phyloP scores from a whole-genome alignment of 1,284 basidiomycete species.

The Termitomyces sp. region DNA sequence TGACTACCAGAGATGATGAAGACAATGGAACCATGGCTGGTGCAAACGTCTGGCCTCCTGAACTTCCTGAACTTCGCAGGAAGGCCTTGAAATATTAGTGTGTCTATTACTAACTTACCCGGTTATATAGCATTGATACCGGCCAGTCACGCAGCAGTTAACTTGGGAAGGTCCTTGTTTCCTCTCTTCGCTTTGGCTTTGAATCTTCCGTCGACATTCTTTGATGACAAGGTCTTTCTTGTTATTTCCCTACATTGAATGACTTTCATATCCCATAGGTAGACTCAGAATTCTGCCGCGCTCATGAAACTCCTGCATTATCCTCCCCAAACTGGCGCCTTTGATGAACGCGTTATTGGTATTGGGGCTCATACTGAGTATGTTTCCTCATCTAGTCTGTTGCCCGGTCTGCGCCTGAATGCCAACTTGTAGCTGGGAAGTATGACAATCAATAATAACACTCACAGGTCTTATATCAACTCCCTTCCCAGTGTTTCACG shows the following conservation, averaged over 20 bases:
- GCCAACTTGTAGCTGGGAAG: slow-evolving; percentile 46
- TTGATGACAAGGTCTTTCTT: slow-evolving; percentile 66
- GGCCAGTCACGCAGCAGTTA: slow-evolving; percentile 35
- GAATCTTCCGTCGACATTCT: slow-evolving; percentile 70
- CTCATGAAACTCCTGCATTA: slow-evolving; percentile 76
- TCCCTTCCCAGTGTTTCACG: slow-evolving; percentile 27
- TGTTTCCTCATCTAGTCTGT: slow-evolving; percentile 15
- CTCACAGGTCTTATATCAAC: slow-evolving; percentile 12
- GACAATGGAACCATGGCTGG: slow-evolving; percentile 52
- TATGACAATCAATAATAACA: slow-evolving; percentile 19
- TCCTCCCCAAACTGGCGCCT: slow-evolving; percentile 60
- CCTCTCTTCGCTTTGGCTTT: slow-evolving; percentile 83
- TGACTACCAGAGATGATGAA: slow-evolving; percentile 25
- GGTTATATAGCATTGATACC: background rate
- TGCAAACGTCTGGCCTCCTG: slow-evolving; percentile 60
- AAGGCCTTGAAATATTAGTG: slow-evolving; percentile 62
- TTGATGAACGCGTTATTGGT: slow-evolving; percentile 67
- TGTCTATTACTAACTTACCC: slow-evolving; percentile 10
- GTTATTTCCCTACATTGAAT: background rate
- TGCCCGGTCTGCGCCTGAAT: background rate
- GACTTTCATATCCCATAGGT: background rate
- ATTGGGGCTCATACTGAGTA: slow-evolving; percentile 82
- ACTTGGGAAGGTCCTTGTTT: slow-evolving; percentile 69
- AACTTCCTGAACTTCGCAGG: slow-evolving; percentile 45
- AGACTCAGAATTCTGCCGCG: slow-evolving; percentile 62